phyloP scores from a whole-genome alignment of 1,284 basidiomycete species.

The Chalciporus sp. region DNA sequence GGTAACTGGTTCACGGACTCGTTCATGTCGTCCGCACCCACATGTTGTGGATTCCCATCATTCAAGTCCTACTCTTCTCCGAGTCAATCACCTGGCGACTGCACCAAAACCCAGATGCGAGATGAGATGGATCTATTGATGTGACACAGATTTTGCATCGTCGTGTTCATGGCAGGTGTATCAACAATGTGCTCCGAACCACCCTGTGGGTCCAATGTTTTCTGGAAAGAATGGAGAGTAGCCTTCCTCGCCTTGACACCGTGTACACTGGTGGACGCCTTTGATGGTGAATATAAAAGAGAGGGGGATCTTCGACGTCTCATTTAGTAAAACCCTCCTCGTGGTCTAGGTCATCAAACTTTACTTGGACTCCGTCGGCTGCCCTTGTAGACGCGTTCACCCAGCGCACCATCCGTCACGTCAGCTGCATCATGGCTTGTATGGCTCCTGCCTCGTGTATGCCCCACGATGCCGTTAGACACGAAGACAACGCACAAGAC shows the following conservation, averaged over 20 bases:
- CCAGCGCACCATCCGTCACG: neutral
- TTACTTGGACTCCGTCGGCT: neutral
- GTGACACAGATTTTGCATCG: too few relatives aligned
- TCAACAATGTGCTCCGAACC: too few relatives aligned
- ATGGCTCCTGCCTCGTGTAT: neutral
- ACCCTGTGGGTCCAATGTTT: too few relatives aligned
- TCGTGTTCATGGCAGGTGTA: too few relatives aligned
- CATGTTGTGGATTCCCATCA: too few relatives aligned
- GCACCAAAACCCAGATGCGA: too few relatives aligned
- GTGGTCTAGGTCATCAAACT: neutral
- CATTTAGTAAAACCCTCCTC: neutral
- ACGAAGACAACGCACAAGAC: neutral
- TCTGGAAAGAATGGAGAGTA: neutral
- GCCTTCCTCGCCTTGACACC: neutral
- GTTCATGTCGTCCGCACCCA: too few relatives aligned
- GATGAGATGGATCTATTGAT: too few relatives aligned
- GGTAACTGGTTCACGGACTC: too few relatives aligned
- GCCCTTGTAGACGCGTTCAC: neutral
- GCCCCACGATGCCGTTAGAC: too few relatives aligned
- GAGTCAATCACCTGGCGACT: too few relatives aligned
- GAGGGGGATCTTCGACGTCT: neutral
- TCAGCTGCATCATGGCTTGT: neutral
- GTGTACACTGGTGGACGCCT: neutral
- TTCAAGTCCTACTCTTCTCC: too few relatives aligned
- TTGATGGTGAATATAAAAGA: neutral